phyloP scores from a whole-genome alignment of 2,329 filamentous ascomycete genomes.

The Colletotrichum sansevieriae region DNA sequence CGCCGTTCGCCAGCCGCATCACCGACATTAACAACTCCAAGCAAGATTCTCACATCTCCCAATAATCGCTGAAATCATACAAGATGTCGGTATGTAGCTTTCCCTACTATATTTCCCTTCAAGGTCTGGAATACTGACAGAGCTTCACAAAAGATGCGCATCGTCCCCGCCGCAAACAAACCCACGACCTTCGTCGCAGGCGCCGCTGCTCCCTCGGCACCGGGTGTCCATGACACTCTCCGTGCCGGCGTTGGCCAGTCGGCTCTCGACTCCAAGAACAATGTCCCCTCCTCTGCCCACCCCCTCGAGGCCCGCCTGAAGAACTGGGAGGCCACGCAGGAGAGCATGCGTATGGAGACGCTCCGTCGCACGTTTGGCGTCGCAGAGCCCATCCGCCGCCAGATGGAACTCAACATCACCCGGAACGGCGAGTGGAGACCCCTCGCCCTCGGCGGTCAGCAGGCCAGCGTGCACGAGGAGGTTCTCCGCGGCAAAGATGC shows the following conservation, averaged over 20 bases:
- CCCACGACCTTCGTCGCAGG: slow-evolving; percentile 75
- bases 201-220: slow-evolving; percentile 86
- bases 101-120: slow-evolving; percentile 6
- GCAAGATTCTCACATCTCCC: neutral
- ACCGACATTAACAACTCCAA: slow-evolving; percentile 13
- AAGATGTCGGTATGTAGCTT: slow-evolving; percentile 62
- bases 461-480: slow-evolving; percentile 84
- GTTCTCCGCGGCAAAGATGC: slow-evolving; percentile 85
- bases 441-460: slow-evolving; percentile 72
- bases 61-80: slow-evolving; percentile 34
- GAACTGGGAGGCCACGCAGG: slow-evolving; percentile 91
- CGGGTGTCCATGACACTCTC: slow-evolving; percentile 93
- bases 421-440: slow-evolving; percentile 85
- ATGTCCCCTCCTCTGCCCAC: slow-evolving; percentile 69
- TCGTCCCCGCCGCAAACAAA: slow-evolving; percentile 80
- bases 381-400: slow-evolving; percentile 89
- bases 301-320: slow-evolving; percentile 92
- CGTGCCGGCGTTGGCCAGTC: slow-evolving; percentile 83
- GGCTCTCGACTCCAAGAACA: slow-evolving; percentile 61
- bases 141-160: slow-evolving; percentile 73
- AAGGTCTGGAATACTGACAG: slow-evolving; percentile 32
- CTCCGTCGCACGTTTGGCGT: slow-evolving; percentile 91
- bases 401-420: slow-evolving; percentile 95
- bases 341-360: slow-evolving; percentile 87
- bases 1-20: slow-evolving; percentile 16